phyloP scores from a whole-genome alignment of 768 basidiomycete species.

The Favolaschia claudopus region DNA sequence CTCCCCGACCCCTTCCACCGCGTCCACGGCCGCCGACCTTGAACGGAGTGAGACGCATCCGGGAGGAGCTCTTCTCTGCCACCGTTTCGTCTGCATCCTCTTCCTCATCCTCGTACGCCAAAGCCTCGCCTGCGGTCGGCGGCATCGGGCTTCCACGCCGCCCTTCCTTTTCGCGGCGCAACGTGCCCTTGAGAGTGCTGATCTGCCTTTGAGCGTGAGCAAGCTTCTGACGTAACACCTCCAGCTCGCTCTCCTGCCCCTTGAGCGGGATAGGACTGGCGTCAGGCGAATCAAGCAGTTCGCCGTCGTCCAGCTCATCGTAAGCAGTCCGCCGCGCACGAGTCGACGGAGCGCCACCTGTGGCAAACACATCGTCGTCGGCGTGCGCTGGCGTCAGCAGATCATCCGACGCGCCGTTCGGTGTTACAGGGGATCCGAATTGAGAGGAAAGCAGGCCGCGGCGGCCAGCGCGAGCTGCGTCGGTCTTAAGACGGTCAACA shows the following conservation, averaged over 20 bases:
- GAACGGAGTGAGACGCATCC: slow-evolving; percentile 60
- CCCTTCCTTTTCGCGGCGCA: slow-evolving; percentile 85
- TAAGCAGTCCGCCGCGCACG: slow-evolving; percentile 66
- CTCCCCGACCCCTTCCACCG: slow-evolving; percentile 53
- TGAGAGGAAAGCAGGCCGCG: slow-evolving; percentile 54
- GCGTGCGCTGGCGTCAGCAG: slow-evolving; percentile 66
- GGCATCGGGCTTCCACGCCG: slow-evolving; percentile 63
- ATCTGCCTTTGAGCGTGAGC: slow-evolving; percentile 90
- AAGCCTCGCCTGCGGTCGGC: slow-evolving; percentile 49
- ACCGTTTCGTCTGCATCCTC: slow-evolving; percentile 47
- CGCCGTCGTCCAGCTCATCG: slow-evolving; percentile 54
- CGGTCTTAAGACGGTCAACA: slow-evolving; percentile 78
- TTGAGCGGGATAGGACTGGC: slow-evolving; percentile 51
- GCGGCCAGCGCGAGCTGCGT: slow-evolving; percentile 69
- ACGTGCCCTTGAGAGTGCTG: slow-evolving; percentile 77
- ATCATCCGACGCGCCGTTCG: slow-evolving; percentile 56
- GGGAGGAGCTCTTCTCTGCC: slow-evolving; percentile 42
- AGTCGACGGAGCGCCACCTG: slow-evolving; percentile 69
- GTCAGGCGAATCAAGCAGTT: slow-evolving; percentile 64
- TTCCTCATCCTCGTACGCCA: slow-evolving; percentile 56
- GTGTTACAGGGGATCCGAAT: slow-evolving; percentile 79
- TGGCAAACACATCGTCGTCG: slow-evolving; percentile 74
- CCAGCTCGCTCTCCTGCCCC: slow-evolving; percentile 62
- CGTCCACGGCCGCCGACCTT: slow-evolving; percentile 58
- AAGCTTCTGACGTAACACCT: slow-evolving; percentile 79